Evolutionary conservation across 2,329 filamentous ascomycete species (phyloP).

Genomic region (Penicillium corylophilum): DNA sequence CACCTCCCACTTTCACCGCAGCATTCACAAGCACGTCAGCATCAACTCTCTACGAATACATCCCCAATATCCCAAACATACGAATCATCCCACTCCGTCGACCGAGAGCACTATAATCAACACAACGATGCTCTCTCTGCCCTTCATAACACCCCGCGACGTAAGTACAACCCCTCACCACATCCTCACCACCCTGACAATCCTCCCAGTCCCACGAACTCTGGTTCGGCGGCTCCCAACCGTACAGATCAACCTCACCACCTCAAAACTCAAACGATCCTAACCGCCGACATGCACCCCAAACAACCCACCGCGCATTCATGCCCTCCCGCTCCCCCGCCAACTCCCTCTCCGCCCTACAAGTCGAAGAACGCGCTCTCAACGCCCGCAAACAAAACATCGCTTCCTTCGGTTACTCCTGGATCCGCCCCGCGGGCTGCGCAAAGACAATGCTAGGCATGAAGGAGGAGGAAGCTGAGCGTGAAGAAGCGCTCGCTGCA

Average conservation of each 20-base stretch:
- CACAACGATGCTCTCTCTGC: constrained; percentile 58
- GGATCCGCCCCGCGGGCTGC: constrained; percentile 87
- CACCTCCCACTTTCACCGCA: not conserved
- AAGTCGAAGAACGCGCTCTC: constrained; percentile 73
- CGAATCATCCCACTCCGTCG: not conserved
- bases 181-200: constrained; percentile 17
- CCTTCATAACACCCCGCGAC: constrained; percentile 68
- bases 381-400: constrained; percentile 77
- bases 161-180: constrained; percentile 47
- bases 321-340: constrained; percentile 53
- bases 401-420: constrained; percentile 80
- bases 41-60: not conserved
- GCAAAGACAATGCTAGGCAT: constrained; percentile 86
- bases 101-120: not conserved
- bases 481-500: constrained; percentile 78
- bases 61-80: not conserved
- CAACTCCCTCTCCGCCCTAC: constrained; percentile 67
- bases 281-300: constrained; percentile 32
- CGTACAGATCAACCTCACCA: constrained; percentile 41
- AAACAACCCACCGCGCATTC: constrained; percentile 26
- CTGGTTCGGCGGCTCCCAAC: constrained; percentile 68
- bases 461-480: constrained; percentile 84
- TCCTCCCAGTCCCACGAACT: constrained; percentile 63
- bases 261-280: constrained; percentile 21
- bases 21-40: not conserved